Base-by-base conservation (phyloP, 2,329 filamentous ascomycete genomes). In the Allantophomopsis lycopodina region DNA sequence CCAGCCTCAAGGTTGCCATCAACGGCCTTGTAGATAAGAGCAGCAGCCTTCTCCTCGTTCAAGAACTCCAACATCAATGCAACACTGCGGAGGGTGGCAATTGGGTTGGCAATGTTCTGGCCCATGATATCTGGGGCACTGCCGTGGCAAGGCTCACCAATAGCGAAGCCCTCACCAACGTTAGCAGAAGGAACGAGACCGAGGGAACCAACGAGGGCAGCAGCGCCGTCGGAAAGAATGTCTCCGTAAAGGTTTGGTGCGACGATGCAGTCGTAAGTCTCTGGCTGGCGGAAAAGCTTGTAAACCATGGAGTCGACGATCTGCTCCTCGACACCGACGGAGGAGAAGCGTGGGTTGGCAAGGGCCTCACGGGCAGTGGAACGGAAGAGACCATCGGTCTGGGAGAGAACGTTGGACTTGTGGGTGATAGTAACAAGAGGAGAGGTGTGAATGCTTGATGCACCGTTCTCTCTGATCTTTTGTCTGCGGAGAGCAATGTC, bases 241-340 rank as follows among this genome's bases (percentile, higher is more conserved):
- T 98, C 91, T 50, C 91, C 91, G 65, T 98, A 96, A 45, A 98
- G 73, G 66, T 96, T 96, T 39, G 89, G 91, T 7, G 89, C 91
- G 36, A 98, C 91, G 51, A 98, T 94, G 49, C 96, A 89, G 60
- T 98, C 91, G 76, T 96, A 98, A 56, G 81, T 82, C 55, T 81
- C 73, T 34, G 91, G 91, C 64, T 96, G 86, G 46, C 89, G 85
- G 78, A 96, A 96, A 42, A 98, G 82, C 71, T 96, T 96, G 76
- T 96, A 96, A 42, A 96, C 87, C 91, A 98, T 98, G 45, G 82
- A 89, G 65, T 98, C 91, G 46, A 98, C 89, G 51, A 98, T 98
- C 68, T 98, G 91, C 71, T 96, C 91, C 63, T 96, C 91, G 40
- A 95, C 70, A 33, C 65, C 64, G 40, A 94, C 66, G 38, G 61